A percentile compares a stretch with the other conserved stretches of the same genome.
These are phyloP conservation scores for Penicillium frequentans DNA, from an alignment of 2,329 filamentous ascomycete species.

Conservation along the genomic window DNA sequence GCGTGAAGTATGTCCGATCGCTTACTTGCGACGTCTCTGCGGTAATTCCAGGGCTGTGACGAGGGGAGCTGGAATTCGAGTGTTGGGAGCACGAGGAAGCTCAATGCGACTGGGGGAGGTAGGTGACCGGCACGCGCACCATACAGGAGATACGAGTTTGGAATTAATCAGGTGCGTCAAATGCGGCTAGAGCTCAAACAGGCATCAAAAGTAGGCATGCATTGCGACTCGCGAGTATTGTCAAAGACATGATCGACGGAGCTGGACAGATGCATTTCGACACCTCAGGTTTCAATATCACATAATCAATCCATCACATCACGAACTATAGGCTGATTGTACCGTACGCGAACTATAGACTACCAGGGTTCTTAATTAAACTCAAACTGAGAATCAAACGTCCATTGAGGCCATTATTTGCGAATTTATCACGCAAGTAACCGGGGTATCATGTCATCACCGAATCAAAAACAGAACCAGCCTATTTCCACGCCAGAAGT, in stretches of 20 bases:
- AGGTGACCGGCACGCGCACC: slow-evolving; percentile 4
- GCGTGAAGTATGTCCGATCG: not conserved
- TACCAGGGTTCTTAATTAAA: not conserved
- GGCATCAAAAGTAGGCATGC: slow-evolving; percentile 1
- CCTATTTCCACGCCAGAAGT: slow-evolving; percentile 10
- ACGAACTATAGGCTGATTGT: not conserved
- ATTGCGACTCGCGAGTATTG: slow-evolving; percentile 3
- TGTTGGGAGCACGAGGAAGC: slow-evolving; percentile 7
- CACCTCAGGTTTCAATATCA: slow-evolving; percentile 25
- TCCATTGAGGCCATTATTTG: slow-evolving; percentile 12
- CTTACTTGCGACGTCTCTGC: not conserved
- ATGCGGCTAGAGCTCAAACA: not conserved
- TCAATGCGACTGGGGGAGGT: slow-evolving; percentile 8
- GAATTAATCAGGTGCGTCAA: too few relatives aligned
- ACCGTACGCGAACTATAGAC: not conserved
- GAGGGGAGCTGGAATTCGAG: slow-evolving; percentile 1
- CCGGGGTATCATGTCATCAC: slow-evolving; percentile 35
- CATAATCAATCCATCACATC: slow-evolving; percentile 2
- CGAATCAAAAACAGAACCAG: slow-evolving; percentile 16
- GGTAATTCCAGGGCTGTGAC: not conserved
- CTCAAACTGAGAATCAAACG: not conserved
- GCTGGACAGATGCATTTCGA: slow-evolving; percentile 4
- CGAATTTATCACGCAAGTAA: slow-evolving; percentile 14
- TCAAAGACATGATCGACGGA: slow-evolving; percentile 16
- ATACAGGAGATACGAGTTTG: not conserved